Base-by-base conservation (phyloP, 2,329 filamentous ascomycete species). In the Colletotrichum truncatum region DNA sequence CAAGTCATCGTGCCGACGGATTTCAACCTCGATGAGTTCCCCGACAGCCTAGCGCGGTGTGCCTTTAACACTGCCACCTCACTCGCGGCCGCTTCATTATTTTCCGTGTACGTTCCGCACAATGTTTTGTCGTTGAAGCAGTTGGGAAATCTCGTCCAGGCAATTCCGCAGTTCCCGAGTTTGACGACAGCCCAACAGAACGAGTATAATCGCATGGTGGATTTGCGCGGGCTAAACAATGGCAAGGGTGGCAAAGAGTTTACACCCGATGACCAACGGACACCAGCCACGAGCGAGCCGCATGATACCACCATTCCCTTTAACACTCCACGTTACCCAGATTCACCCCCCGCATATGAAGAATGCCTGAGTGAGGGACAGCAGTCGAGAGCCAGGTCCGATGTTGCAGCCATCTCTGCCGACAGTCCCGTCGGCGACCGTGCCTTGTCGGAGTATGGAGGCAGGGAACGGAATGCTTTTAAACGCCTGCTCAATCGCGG, bases 211-310 rank as follows among this genome's bases (percentile, higher is more conserved):
- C 57, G 57, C 8, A 45, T 36, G 38, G 48, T 61, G 18, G 57
- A 61, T 46, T 23, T 46, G 18, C 48, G 39, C 18, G 32, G 57
- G 28, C 57, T 61, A 6, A 54, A 61, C 21, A 25, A 39, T 45
- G 57, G 57, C 36, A 61, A 34, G 30, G 57, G 57, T 23, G 57
- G 57, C 3, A 21, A 14, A 4, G 49, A 45, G 21, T 26, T 61
- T 3, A 21, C 11, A 10, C 30, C 10, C 4, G 28, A 46, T 4
- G 28, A 30, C 10, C 10, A 28, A 12, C 4, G 26, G 23, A 57
- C 54, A 38, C 41, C 54, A 18, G 21, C 28, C 6, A 39, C 54
- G 6, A n/a, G n/a, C n/a, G 38, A 54, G 14, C 54, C 57, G 3
- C 45, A 6, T 23, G 48, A 25, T 28, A 34, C 57, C 4, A 61